phyloP scores from a whole-genome alignment of 2,329 filamentous ascomycete species.

The Colletotrichum higginsianum region DNA sequence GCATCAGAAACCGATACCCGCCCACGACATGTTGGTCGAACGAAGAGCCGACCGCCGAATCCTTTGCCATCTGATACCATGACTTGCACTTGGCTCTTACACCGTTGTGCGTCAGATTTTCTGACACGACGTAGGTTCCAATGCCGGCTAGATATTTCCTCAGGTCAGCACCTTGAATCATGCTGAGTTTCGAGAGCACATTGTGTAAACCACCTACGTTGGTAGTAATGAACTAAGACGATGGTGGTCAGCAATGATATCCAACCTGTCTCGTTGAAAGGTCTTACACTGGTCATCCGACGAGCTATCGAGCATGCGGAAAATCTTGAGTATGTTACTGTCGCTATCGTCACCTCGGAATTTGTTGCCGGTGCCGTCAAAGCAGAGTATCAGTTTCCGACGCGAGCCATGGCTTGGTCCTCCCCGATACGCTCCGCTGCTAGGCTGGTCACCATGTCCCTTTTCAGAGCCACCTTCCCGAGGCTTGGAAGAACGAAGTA shows the following conservation, averaged over 20 bases:
- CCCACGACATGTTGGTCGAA: constrained; percentile 89
- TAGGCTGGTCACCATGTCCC: not conserved
- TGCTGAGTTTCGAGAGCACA: no score
- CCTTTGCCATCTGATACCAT: constrained; percentile 81
- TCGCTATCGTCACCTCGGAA: constrained; percentile 75
- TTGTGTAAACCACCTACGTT: constrained; percentile 61
- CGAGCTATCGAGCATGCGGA: constrained; percentile 77
- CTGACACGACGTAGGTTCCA: constrained; percentile 79
- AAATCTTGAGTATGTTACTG: constrained; percentile 79
- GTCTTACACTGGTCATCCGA: constrained; percentile 71
- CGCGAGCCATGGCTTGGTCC: constrained; percentile 11
- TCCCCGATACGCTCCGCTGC: constrained; percentile 11
- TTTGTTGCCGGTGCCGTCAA: constrained; percentile 76
- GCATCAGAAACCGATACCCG: constrained; percentile 85
- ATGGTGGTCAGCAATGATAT: constrained; percentile 3
- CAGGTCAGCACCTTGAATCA: no score
- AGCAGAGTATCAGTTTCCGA: constrained; percentile 71
- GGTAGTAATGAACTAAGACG: constrained; percentile 70
- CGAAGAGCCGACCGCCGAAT: constrained; percentile 84
- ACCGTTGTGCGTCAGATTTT: constrained; percentile 71
- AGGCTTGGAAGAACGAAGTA: not conserved
- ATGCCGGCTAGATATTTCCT: constrained; percentile 68
- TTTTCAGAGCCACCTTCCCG: not conserved
- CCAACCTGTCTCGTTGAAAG: no score
- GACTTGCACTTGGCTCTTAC: constrained; percentile 71